Base-by-base conservation (phyloP, 1,139 yeast species). In the Diutina rugosa region DNA sequence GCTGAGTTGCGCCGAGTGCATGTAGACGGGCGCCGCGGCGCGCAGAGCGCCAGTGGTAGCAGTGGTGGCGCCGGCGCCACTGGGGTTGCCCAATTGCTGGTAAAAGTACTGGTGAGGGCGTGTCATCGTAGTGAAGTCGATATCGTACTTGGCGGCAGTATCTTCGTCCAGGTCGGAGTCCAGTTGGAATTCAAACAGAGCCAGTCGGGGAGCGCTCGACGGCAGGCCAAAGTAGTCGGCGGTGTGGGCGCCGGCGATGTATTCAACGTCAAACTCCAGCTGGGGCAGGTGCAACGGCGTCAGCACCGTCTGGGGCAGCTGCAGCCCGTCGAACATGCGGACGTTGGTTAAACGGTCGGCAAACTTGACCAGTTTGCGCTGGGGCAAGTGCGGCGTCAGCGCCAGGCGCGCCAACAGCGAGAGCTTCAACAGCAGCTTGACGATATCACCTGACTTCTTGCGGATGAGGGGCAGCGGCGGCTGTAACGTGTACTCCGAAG, bases 41-140 rank as follows among this genome's bases (percentile, higher is more conserved):
- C 41, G 32, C 41, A 21, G 26, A 21, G 26, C 26, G 26, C 26
- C 26, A 3, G 4, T 4, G 4, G 26, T 21, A 21, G 26, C 26
- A 3, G 26, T 3, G 41, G 18, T 38, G 18, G 14, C 29, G 44
- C n/a, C 44, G 16, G 26, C 44, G 21, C 41, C 44, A 21, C 26
- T 21, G 4, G 26, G 4, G 26, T 21, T 21, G 53, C 44, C 41
- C 28, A 29, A n/a, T 32, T 49, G 53, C 44, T 49, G 53, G 44
- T 49, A 49, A 32, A 32, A 49, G 53, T 49, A 49, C 14, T 49
- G 53, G 44, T 49, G 53, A 9, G 53, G 53, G 7, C 53, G 53
- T 1, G 35, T 29, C 41, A 49, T 30, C 8, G 14, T 49, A 16
- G 53, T 49, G 16, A 30, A 49, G 12, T 32, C 53, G 12, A 49